These are phyloP conservation scores for Starmerella kuoi DNA, from an alignment of 805 yeast species.

Conservation along the genomic window DNA sequence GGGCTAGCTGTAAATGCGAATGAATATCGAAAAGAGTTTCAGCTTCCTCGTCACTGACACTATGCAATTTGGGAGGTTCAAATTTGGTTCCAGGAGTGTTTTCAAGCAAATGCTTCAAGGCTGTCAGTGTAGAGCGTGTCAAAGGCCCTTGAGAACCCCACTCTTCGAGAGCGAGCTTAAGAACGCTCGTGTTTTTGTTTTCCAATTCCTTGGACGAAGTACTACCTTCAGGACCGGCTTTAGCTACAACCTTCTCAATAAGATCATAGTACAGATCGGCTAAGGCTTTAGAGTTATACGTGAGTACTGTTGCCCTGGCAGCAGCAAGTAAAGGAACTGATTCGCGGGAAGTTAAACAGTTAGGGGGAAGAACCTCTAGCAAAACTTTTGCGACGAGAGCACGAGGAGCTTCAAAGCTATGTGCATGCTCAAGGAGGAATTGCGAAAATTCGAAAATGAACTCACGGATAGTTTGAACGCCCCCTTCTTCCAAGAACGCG, in stretches of 20 bases:
- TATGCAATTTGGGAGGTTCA: not conserved
- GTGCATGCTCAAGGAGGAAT: slow-evolving; percentile 37
- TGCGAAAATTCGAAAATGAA: slow-evolving; percentile 31
- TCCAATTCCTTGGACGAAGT: not conserved
- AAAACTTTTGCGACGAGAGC: slow-evolving; percentile 14
- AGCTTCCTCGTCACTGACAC: not conserved
- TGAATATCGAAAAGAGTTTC: not conserved
- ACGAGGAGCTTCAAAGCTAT: slow-evolving; percentile 46
- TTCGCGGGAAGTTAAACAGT: slow-evolving; percentile 2
- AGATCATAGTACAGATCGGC: slow-evolving; percentile 11
- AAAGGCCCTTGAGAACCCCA: not conserved
- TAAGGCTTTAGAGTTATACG: slow-evolving; percentile 19
- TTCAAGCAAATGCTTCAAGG: not conserved
- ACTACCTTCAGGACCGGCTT: not conserved
- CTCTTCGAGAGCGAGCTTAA: not conserved
- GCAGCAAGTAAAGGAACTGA: slow-evolving; percentile 15
- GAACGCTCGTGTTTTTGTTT: not conserved
- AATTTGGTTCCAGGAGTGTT: not conserved
- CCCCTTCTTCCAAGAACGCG: slow-evolving; percentile 29
- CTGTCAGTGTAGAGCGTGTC: too few species aligned
- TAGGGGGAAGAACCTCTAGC: slow-evolving; percentile 4
- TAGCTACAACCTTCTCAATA: not conserved
- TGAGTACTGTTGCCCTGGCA: slow-evolving; percentile 12
- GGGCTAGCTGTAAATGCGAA: not conserved
- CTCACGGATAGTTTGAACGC: slow-evolving; percentile 23